Conservation (phyloP, 805 yeast species). For the Zygotorulaspora chibaensis region DNA sequence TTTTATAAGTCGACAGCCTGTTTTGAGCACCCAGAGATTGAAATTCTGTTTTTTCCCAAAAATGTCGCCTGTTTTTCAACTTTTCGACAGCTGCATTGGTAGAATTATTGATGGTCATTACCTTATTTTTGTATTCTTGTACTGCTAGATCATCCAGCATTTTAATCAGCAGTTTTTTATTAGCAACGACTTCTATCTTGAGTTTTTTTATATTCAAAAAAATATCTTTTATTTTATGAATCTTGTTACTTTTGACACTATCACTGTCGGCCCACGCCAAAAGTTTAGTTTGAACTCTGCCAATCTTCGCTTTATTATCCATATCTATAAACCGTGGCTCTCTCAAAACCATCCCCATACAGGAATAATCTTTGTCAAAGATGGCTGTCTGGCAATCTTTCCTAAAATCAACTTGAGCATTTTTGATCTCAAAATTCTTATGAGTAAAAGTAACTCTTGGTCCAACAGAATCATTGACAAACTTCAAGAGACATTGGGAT, state of each 20-base stretch:
- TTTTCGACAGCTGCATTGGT: conserved; percentile 5
- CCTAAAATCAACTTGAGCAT: conserved; percentile 16
- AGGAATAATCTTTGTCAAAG: conserved; percentile 15
- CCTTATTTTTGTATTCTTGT: conserved; percentile 3
- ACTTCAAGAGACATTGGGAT: conserved; percentile 11
- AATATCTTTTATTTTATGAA: conserved; percentile 4
- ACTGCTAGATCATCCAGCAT: conserved; percentile 4
- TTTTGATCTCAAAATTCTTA: conserved; percentile 12
- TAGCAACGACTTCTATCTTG: neutral
- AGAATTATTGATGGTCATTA: neutral
- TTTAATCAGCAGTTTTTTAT: neutral
- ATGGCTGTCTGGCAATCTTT: conserved; percentile 19
- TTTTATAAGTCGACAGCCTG: conserved; percentile 4
- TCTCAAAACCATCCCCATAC: conserved; percentile 19
- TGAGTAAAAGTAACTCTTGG: conserved; percentile 15
- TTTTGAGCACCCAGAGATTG: conserved; percentile 7
- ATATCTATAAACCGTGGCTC: conserved; percentile 10
- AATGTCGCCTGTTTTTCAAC: conserved; percentile 2
- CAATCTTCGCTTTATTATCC: conserved; percentile 6
- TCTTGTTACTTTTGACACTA: conserved; percentile 1
- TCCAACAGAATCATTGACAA: conserved; percentile 14
- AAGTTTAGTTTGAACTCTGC: conserved; percentile 8
- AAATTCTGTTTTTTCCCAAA: conserved; percentile 9
- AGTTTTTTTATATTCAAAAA: neutral
- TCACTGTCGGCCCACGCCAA: conserved; percentile 4